These are phyloP conservation scores for Phytophthora idaei DNA, from an alignment of 352 stramenopile species.

Conservation along the genomic window DNA sequence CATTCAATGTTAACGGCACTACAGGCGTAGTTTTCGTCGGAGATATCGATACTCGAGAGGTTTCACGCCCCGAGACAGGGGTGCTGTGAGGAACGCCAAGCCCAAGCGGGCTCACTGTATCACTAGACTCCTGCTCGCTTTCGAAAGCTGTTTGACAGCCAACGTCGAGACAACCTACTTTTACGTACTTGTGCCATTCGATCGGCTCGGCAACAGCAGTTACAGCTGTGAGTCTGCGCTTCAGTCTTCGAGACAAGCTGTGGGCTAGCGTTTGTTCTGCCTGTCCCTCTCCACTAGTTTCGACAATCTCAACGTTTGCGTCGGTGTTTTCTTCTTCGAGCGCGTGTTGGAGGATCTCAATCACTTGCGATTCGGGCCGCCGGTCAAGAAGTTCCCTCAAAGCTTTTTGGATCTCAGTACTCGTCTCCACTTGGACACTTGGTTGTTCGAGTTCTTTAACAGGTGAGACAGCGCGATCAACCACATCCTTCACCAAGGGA, in stretches of 20 bases:
- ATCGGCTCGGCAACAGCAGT: conserved; percentile 63
- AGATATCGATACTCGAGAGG: conserved; percentile 11
- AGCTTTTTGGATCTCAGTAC: conserved; percentile 35
- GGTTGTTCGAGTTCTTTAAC: conserved; percentile 28
- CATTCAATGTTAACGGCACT: conserved; percentile 49
- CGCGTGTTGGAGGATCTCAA: conserved; percentile 42
- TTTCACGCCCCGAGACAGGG: conserved; percentile 1
- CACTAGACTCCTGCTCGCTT: conserved; percentile 14
- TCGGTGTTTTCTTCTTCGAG: conserved; percentile 8
- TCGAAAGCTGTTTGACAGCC: conserved; percentile 56
- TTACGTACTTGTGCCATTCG: conserved; percentile 68
- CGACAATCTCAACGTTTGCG: not conserved
- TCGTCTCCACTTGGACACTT: not conserved
- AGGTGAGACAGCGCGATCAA: conserved; percentile 46
- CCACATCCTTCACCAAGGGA: not conserved
- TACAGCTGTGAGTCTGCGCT: conserved; percentile 60
- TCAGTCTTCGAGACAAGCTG: conserved; percentile 27
- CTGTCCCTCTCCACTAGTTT: not conserved
- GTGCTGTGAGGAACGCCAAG: not conserved
- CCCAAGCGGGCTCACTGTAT: conserved; percentile 1
- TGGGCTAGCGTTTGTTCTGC: not conserved
- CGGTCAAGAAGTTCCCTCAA: conserved; percentile 46
- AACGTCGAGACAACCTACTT: conserved; percentile 50
- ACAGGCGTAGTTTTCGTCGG: conserved; percentile 29
- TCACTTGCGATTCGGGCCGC: conserved; percentile 45